These are phyloP conservation scores for Lentinula sp. DNA, from an alignment of 768 basidiomycete genomes.

Conservation along the genomic window DNA sequence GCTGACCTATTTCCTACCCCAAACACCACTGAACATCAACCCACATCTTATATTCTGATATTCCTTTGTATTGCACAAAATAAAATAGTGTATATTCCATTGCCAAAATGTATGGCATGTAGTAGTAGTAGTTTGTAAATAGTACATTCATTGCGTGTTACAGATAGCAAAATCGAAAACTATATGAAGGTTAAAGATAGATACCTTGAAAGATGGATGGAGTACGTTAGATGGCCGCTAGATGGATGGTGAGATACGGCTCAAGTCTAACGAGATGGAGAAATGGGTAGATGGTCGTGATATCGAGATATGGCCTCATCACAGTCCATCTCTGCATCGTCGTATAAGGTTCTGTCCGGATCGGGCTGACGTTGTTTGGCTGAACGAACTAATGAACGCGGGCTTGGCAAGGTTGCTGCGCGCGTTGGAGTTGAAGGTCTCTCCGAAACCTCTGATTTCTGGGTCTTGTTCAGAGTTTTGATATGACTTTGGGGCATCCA, in stretches of 20 bases:
- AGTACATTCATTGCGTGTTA: not conserved
- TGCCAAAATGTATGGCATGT: too few relatives aligned
- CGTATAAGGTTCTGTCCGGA: slow-evolving; percentile 10
- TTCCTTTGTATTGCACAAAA: not conserved
- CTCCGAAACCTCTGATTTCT: not conserved
- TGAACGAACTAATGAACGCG: not conserved
- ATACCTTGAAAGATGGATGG: too few relatives aligned
- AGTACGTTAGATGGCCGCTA: not conserved
- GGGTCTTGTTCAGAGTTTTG: not conserved
- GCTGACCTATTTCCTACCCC: too few relatives aligned
- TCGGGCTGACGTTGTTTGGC: not conserved
- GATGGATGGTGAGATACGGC: not conserved
- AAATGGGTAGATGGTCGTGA: not conserved
- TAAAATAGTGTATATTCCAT: too few relatives aligned
- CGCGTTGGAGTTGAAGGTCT: not conserved
- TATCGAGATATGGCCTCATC: slow-evolving; percentile 29
- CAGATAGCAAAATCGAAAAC: not conserved
- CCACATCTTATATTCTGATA: too few relatives aligned
- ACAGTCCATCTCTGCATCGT: slow-evolving; percentile 31
- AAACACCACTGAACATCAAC: too few relatives aligned
- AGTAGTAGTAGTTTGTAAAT: not conserved
- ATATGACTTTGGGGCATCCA: slow-evolving; percentile 2
- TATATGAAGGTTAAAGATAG: too few relatives aligned
- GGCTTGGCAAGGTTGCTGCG: not conserved
- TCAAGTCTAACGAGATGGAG: not conserved